Evolutionary conservation across 2,329 filamentous ascomycete species (phyloP).

Genomic region (Cadophora gregata): DNA sequence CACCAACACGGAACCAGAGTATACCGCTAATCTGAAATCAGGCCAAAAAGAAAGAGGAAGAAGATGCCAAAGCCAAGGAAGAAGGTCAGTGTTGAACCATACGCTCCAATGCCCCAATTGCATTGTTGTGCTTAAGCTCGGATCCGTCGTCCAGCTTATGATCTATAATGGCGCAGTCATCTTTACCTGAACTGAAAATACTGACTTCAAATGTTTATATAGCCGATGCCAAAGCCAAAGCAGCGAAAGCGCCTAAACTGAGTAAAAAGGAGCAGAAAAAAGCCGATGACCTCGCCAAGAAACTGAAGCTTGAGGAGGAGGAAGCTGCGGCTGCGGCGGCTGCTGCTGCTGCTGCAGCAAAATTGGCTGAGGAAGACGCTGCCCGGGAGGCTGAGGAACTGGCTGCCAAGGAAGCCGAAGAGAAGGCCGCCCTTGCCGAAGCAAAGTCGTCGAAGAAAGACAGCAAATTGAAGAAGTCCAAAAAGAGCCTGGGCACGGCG

Average conservation of each 20-base stretch:
- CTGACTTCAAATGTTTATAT: constrained; percentile 17
- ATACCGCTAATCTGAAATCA: constrained; percentile 42
- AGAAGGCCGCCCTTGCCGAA: constrained; percentile 45
- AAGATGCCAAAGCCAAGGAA: constrained; percentile 43
- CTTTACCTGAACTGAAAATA: background rate
- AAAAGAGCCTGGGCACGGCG: too few species aligned
- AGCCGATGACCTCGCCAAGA: constrained; percentile 48
- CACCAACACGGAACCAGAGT: background rate
- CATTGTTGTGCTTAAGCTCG: background rate
- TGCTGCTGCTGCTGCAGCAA: constrained; percentile 44
- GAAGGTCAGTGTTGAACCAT: constrained; percentile 23
- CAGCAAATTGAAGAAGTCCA: constrained; percentile 49
- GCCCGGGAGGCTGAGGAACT: constrained; percentile 46
- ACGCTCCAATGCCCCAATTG: background rate
- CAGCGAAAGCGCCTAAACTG: constrained; percentile 47
- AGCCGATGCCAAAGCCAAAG: constrained; percentile 41
- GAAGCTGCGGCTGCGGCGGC: constrained; percentile 44
- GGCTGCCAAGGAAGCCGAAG: constrained; percentile 47
- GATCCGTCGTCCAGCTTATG: background rate
- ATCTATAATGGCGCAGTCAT: background rate
- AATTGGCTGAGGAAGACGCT: constrained; percentile 46
- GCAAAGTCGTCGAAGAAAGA: constrained; percentile 43
- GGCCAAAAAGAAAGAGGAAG: constrained; percentile 47
- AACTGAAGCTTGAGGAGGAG: constrained; percentile 55
- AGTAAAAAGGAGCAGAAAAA: constrained; percentile 58